Conservation (phyloP, 257 asterid genomes). For the Primulina huaijiensis region DNA sequence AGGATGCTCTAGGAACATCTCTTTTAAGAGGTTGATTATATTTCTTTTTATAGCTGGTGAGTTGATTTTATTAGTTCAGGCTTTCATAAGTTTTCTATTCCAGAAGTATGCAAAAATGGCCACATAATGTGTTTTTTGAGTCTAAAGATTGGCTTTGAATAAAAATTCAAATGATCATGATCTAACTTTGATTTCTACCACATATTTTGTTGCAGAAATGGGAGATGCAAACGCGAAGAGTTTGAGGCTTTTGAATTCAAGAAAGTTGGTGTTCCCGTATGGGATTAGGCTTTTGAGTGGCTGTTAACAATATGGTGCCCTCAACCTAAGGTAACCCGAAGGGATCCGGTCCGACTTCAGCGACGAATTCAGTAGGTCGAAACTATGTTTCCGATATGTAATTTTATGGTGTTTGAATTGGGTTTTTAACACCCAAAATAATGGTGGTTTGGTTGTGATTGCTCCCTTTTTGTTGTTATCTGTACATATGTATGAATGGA, state of each 20-base stretch:
- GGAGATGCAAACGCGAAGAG: constrained; percentile 21
- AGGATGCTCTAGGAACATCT: neutral
- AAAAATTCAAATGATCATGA: constrained; percentile 7
- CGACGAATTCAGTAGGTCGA: constrained; percentile 27
- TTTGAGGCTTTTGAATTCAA: constrained; percentile 23
- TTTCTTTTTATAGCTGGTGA: constrained; percentile 1
- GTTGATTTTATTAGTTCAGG: neutral
- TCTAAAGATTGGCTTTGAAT: neutral
- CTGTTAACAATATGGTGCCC: constrained; percentile 37
- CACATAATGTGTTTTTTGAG: neutral
- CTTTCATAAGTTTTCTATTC: neutral
- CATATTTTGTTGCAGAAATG: constrained; percentile 28
- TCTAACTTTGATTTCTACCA: constrained; percentile 14
- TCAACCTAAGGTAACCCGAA: constrained; percentile 47
- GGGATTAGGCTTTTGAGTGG: constrained; percentile 54
- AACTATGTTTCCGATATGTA: constrained; percentile 24
- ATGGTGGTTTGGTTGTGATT: constrained; percentile 22
- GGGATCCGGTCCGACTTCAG: constrained; percentile 31
- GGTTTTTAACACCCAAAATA: constrained; percentile 12
- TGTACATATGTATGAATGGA: constrained; percentile 28
- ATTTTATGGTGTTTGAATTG: constrained; percentile 24
- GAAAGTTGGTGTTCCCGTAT: constrained; percentile 33
- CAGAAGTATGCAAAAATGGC: constrained; percentile 11
- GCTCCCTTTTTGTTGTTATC: constrained; percentile 16
- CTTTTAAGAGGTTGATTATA: neutral